Conservation (phyloP, 169 alveolate genomes). For the Plasmodium adleri region DNA sequence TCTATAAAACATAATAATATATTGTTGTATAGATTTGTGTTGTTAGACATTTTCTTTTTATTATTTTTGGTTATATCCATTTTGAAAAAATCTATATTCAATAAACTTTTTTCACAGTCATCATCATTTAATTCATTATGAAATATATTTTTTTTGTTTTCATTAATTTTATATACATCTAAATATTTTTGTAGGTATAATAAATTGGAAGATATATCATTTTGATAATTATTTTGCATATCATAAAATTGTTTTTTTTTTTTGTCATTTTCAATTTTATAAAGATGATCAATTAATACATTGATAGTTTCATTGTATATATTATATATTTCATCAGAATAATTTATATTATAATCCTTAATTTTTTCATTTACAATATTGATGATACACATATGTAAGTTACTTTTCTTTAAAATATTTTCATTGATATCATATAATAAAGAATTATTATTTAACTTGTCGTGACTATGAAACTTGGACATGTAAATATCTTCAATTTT, state of each 20-base stretch:
- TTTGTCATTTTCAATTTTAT: not conserved
- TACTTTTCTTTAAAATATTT: slow-evolving; percentile 12
- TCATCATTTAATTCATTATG: slow-evolving; percentile 21
- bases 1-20: slow-evolving; percentile 40
- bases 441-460: slow-evolving; percentile 15
- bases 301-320: slow-evolving; percentile 21
- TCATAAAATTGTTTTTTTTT: not conserved
- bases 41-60: not conserved
- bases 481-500: not conserved
- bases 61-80: slow-evolving; percentile 38
- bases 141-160: slow-evolving; percentile 36
- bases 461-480: slow-evolving; percentile 9
- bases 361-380: not conserved
- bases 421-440: slow-evolving; percentile 46
- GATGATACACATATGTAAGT: slow-evolving; percentile 24
- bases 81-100: slow-evolving; percentile 37
- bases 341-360: not conserved
- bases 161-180: slow-evolving; percentile 42
- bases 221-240: not conserved
- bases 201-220: not conserved
- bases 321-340: slow-evolving; percentile 14
- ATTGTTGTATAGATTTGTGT: slow-evolving; percentile 8
- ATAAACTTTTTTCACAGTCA: slow-evolving; percentile 18
- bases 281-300: not conserved
- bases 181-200: slow-evolving; percentile 8